These are phyloP conservation scores for Aspergillus carlsbadensis DNA, from an alignment of 495 filamentous ascomycete species.

Conservation along the genomic window DNA sequence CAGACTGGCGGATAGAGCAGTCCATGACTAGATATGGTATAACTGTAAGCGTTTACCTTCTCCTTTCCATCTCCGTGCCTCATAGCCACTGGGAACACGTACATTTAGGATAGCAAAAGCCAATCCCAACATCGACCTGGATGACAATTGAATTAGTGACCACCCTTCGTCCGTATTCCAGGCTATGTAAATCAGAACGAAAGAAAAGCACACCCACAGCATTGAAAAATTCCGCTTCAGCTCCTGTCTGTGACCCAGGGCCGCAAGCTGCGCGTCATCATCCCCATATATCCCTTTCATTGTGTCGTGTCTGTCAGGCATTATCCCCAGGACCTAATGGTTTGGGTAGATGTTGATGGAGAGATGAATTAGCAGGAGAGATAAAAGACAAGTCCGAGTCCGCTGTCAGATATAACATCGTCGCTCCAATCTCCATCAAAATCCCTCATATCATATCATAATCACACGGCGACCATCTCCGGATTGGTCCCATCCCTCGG, in stretches of 20 bases:
- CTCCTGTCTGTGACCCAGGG: conserved; percentile 64
- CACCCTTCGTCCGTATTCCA: no score
- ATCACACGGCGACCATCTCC: no score
- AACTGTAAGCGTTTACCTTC: conserved; percentile 11
- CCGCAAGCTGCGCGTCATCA: conserved; percentile 57
- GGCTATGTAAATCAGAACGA: neutral
- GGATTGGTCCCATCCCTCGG: neutral
- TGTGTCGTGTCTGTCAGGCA: neutral
- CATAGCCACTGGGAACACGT: conserved; percentile 16
- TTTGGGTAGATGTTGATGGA: conserved; percentile 5
- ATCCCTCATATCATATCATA: no score
- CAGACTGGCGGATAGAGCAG: conserved; percentile 50
- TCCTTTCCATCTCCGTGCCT: neutral
- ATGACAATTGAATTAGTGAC: conserved; percentile 1
- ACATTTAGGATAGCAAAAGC: conserved; percentile 55
- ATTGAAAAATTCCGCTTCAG: conserved; percentile 57
- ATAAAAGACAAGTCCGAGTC: neutral
- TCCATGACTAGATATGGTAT: conserved; percentile 42
- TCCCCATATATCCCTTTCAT: conserved; percentile 28
- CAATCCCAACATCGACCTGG: conserved; percentile 51
- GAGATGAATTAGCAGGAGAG: conserved; percentile 10
- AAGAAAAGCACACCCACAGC: conserved; percentile 28
- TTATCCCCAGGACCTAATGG: neutral
- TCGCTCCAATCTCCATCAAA: no score
- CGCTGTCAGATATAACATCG: no score